A percentile compares a stretch with the other conserved stretches of the same genome.
Conservation (phyloP, 2,329 filamentous ascomycete species). For the Verticillium isaacii region DNA sequence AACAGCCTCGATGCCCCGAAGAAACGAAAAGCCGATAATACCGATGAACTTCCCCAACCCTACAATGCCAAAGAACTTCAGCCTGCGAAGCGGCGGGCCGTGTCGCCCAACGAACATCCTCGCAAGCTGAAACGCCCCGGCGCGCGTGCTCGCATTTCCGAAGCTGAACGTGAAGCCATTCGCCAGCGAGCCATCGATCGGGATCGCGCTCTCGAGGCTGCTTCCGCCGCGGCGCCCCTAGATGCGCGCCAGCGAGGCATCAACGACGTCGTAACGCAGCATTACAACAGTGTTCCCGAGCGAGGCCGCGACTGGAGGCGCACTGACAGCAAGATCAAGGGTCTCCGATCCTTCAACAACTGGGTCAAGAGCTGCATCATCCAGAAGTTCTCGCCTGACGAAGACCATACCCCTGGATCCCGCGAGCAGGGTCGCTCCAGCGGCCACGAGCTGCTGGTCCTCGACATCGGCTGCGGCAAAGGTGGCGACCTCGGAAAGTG, state of each 20-base stretch:
- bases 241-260: constrained; percentile 50
- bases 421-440: constrained; percentile 46
- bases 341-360: constrained; percentile 92
- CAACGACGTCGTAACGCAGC: constrained; percentile 82
- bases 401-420: constrained; percentile 62
- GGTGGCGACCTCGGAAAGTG: constrained; percentile 94
- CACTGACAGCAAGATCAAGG: constrained; percentile 92
- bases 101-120: constrained; percentile 48
- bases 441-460: constrained; percentile 65
- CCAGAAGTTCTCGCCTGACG: constrained; percentile 86
- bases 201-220: constrained; percentile 35
- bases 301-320: constrained; percentile 91
- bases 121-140: constrained; percentile 67
- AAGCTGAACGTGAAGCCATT: constrained; percentile 62
- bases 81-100: constrained; percentile 52
- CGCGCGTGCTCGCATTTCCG: constrained; percentile 61
- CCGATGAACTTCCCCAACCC: constrained; percentile 49
- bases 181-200: constrained; percentile 58
- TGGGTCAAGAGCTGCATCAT: constrained; percentile 98
- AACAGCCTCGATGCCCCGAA: constrained; percentile 34
- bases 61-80: constrained; percentile 57
- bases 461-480: constrained; percentile 96
- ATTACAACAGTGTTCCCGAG: constrained; percentile 95
- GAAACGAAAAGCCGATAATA: constrained; percentile 23
- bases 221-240: constrained; percentile 29